phyloP scores from a whole-genome alignment of 176 grass and related monocot species.

The Alloteropsis semialata region DNA sequence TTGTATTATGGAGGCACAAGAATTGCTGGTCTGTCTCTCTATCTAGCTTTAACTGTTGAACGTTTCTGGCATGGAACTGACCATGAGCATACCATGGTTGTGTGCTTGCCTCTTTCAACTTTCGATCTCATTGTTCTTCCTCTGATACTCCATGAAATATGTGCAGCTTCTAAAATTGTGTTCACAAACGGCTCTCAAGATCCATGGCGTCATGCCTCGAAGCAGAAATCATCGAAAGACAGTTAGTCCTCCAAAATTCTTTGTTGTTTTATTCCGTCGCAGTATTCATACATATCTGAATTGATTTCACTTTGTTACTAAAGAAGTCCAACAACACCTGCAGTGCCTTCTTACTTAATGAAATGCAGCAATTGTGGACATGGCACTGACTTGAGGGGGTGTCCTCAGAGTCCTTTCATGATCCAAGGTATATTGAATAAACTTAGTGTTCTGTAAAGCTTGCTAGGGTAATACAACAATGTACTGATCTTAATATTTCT shows the following conservation, averaged over 20 bases:
- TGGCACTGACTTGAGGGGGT: conserved; percentile 91
- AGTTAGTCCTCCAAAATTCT: conserved; percentile 45
- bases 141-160: conserved; percentile 7
- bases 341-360: conserved; percentile 90
- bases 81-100: neutral
- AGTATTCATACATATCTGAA: neutral
- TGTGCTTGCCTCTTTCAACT: neutral
- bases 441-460: neutral
- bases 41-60: neutral
- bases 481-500: neutral
- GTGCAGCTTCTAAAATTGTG: conserved; percentile 73
- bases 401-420: conserved; percentile 72
- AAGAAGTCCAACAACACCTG: conserved; percentile 7
- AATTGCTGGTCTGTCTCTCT: conserved; percentile 61
- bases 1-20: conserved; percentile 85
- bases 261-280: neutral
- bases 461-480: neutral
- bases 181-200: conserved; percentile 97
- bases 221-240: conserved; percentile 75
- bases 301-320: neutral
- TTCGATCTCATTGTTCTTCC: neutral
- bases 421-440: conserved; percentile 58
- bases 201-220: conserved; percentile 94
- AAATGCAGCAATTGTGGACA: conserved; percentile 94
- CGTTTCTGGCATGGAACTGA: neutral